Conservation (phyloP, 208 protist species). For the Crithidia brevicula region DNA sequence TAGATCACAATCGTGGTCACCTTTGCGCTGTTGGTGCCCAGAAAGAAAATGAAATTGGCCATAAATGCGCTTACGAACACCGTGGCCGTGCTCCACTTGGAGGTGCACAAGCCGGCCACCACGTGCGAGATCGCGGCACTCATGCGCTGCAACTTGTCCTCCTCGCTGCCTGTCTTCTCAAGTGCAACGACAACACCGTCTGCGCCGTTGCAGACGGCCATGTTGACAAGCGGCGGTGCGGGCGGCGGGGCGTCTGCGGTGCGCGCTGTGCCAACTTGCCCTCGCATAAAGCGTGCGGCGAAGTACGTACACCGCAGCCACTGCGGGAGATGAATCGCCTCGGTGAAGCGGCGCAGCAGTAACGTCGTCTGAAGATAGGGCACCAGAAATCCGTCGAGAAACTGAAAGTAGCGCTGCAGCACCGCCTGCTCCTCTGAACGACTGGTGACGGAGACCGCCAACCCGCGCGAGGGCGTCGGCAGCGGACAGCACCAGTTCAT, state of each 20-base stretch:
- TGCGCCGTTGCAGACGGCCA: neutral
- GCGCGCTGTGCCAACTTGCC: conserved; percentile 10
- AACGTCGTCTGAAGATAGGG: conserved; percentile 42
- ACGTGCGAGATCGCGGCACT: conserved; percentile 11
- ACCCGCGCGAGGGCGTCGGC: conserved; percentile 15
- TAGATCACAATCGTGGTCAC: conserved; percentile 41
- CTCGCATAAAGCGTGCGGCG: conserved; percentile 12
- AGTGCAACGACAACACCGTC: neutral
- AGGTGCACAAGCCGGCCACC: conserved; percentile 2
- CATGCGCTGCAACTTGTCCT: conserved; percentile 13
- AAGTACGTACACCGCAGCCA: conserved; percentile 41
- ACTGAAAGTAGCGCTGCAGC: conserved; percentile 34
- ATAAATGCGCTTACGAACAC: conserved; percentile 27
- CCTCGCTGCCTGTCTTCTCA: neutral
- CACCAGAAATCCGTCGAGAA: conserved; percentile 39
- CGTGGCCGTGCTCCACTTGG: neutral
- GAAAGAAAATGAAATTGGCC: conserved; percentile 44
- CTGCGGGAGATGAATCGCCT: conserved; percentile 40
- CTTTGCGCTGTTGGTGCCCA: conserved; percentile 33
- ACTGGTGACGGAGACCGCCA: neutral
- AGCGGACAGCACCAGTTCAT: conserved; percentile 24
- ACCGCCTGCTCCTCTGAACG: conserved; percentile 18
- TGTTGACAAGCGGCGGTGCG: conserved; percentile 5
- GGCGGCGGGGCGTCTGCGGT: neutral
- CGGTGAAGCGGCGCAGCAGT: conserved; percentile 38